Evolutionary conservation across 371 early-diverging fungal genomes (phyloP), one percentile per base, ranked within the genome.

Genomic region (Mortierella sp.): DNA sequence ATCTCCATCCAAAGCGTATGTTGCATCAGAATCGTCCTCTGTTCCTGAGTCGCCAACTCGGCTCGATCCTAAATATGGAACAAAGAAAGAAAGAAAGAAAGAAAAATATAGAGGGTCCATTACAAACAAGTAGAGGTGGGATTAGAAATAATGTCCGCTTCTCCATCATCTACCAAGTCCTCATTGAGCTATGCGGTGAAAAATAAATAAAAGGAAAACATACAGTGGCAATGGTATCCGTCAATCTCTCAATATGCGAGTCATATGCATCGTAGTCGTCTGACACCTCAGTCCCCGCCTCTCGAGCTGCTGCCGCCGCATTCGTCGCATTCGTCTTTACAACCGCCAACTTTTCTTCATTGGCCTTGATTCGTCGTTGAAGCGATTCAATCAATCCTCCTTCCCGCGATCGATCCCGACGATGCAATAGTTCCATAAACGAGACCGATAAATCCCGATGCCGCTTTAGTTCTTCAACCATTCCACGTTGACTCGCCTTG

Each of bases 391-490:
- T 55, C 4, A 63, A 25, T 0, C 52, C 47, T 28, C 47, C 72
- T 72, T 53, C 84, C 51, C 12, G 56, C 44, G 21, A 81, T 29
- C 48, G 82, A 50, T 68, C 84, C 19, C 81, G 72, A 18, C 67
- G 53, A 47, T 55, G 66, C 44, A 62, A 30, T 57, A 76, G 61
- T 81, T 90, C 91, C 74, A 82, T 80, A 70, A 88, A 85, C 18
- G 92, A 87, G 2, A 89, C 84, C 19, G 91, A 75, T n/a, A 92
- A 63, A 71, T 93, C 92, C 7, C 93, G 85, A 61, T 91, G 87
- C 12, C 86, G 82, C 60, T 93, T 93, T 67, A 93, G 62, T 66
- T 87, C 85, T 56, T 93, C 94, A 15, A 92, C 70, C 18, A 90
- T 81, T 1, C 87, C 88, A 60, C 89, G 75, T 28, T 82, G 82